Percentiles rank a stretch among this genome's conserved stretches.
Conservation (phyloP, 495 filamentous ascomycete species). For the Tuber calosporum region DNA sequence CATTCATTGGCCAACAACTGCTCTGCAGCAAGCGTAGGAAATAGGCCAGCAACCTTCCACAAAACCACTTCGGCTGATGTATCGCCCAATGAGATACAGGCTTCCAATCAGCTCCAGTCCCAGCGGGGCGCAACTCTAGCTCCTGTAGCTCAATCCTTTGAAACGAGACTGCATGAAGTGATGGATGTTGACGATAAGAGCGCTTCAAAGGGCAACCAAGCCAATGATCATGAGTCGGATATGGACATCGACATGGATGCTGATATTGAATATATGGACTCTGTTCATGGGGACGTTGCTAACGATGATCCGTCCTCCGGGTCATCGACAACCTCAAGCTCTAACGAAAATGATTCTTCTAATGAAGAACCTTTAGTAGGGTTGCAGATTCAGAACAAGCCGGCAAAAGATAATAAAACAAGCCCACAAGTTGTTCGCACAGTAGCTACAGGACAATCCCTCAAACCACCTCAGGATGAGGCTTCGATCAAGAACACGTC, state of each 20-base stretch:
- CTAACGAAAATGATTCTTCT: neutral
- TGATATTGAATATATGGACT: constrained; percentile 1
- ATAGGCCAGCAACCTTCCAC: neutral
- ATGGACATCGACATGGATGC: constrained; percentile 3
- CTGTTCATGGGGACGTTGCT: neutral
- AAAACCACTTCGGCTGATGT: neutral
- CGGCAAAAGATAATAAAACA: neutral
- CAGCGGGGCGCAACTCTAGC: neutral
- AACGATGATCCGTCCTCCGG: constrained; percentile 1
- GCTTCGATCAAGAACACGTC: neutral
- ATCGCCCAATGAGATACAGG: constrained; percentile 5
- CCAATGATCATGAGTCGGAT: neutral
- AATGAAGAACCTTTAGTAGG: neutral
- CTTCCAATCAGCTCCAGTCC: neutral
- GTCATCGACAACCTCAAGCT: neutral
- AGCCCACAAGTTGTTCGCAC: neutral
- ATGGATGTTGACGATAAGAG: constrained; percentile 3
- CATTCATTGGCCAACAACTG: neutral
- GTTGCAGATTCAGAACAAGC: neutral
- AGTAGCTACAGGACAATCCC: constrained; percentile 3
- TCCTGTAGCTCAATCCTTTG: neutral
- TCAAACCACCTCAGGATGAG: neutral
- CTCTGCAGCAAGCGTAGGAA: neutral
- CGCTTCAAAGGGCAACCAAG: neutral
- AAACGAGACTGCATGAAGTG: constrained; percentile 1